These are phyloP conservation scores for Parastagonospora nodorum DNA, from an alignment of 2,329 filamentous ascomycete genomes.

Conservation along the genomic window DNA sequence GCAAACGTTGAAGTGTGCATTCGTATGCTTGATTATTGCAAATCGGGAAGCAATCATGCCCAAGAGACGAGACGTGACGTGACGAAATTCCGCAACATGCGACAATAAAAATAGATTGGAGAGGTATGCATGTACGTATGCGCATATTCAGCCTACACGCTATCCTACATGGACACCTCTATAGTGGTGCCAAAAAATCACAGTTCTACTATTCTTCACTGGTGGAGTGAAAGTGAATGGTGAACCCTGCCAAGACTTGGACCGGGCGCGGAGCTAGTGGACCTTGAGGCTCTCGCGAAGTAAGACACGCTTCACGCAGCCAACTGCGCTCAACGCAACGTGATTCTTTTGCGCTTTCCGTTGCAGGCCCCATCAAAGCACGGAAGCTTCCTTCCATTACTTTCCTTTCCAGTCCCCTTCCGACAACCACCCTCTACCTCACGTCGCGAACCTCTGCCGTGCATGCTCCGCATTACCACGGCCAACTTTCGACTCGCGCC, in stretches of 20 bases:
- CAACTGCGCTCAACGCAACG: constrained; percentile 23
- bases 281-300: constrained; percentile 16
- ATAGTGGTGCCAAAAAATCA: too few species aligned
- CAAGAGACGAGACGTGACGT: too few species aligned
- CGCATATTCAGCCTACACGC: too few species aligned
- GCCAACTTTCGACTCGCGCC: constrained; percentile 24
- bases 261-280: too few species aligned
- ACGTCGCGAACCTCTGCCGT: constrained; percentile 19
- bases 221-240: not conserved
- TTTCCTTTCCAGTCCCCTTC: not conserved
- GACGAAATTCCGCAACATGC: too few species aligned
- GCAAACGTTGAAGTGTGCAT: too few species aligned
- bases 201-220: not conserved
- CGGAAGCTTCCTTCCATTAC: constrained; percentile 4
- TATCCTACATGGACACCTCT: too few species aligned
- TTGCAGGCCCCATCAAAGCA: constrained; percentile 12
- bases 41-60: not conserved
- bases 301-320: constrained; percentile 10
- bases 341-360: constrained; percentile 11
- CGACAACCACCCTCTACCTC: not conserved
- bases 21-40: not conserved
- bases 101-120: too few species aligned
- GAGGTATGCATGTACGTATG: too few species aligned
- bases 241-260: not conserved
- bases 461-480: constrained; percentile 35